A percentile compares a stretch with the other conserved stretches of the same genome.
phyloP scores from a whole-genome alignment of 2,329 filamentous ascomycete species.

The Fonsecaea erecta region DNA sequence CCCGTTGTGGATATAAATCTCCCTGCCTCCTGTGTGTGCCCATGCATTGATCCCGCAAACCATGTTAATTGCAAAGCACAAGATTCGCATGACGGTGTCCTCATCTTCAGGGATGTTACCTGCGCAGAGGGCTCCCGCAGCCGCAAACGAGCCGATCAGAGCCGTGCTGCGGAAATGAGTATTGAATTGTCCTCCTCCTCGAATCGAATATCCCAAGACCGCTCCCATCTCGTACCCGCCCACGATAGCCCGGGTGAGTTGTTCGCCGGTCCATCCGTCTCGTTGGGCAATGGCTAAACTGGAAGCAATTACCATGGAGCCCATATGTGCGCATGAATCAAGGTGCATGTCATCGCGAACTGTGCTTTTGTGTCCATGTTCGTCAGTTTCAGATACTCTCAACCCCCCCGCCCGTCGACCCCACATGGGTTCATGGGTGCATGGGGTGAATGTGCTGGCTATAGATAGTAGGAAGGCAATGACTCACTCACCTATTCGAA shows the following conservation, averaged over 20 bases:
- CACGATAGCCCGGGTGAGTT: constrained; percentile 7
- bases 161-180: constrained; percentile 7
- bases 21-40: constrained; percentile 17
- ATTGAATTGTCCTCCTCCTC: constrained; percentile 2
- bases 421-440: background rate
- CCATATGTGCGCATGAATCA: constrained; percentile 14
- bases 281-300: constrained; percentile 18
- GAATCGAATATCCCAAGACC: constrained; percentile 8
- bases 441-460: too few relatives aligned
- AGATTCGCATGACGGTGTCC: background rate
- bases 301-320: constrained; percentile 15
- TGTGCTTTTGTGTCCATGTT: background rate
- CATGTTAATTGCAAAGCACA: constrained; percentile 15
- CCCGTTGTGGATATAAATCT: constrained; percentile 17
- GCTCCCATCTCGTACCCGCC: constrained; percentile 18
- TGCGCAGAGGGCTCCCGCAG: constrained; percentile 1
- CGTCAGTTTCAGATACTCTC: background rate
- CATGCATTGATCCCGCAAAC: constrained; percentile 20
- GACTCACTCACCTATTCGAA: constrained; percentile 6
- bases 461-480: background rate
- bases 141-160: constrained; percentile 8
- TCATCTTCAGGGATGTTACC: background rate
- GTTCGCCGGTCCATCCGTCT: constrained; percentile 17
- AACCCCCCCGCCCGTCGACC: background rate
- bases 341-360: constrained; percentile 20